Evolutionary conservation across 441 rosid species (phyloP).

Genomic region (Jatropha podagrica): DNA sequence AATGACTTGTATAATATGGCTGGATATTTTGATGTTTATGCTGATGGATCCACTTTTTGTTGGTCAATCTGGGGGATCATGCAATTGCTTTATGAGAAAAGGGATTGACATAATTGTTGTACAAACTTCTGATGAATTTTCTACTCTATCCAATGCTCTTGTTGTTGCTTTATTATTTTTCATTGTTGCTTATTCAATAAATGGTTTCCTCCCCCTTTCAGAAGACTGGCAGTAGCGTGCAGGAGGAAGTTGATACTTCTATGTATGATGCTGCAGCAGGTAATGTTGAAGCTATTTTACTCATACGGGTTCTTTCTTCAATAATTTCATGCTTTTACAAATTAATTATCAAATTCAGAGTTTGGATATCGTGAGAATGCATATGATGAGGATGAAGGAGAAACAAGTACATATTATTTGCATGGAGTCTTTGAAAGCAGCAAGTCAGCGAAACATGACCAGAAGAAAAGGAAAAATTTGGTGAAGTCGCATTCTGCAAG

Average conservation of each 20-base stretch:
- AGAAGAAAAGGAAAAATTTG: slow-evolving; percentile 62
- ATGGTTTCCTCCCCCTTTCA: slow-evolving; percentile 30
- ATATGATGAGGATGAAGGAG: slow-evolving; percentile 91
- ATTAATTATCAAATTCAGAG: slow-evolving; percentile 43
- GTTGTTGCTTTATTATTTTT: neutral
- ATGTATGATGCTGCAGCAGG: slow-evolving; percentile 74
- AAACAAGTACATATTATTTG: slow-evolving; percentile 71
- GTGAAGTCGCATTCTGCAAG: slow-evolving; percentile 54
- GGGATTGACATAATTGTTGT: neutral
- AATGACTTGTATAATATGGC: neutral
- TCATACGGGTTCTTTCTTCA: slow-evolving; percentile 22
- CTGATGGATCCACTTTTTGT: neutral
- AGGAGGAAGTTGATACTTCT: slow-evolving; percentile 89
- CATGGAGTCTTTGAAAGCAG: slow-evolving; percentile 62
- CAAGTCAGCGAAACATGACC: slow-evolving; percentile 54
- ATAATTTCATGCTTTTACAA: slow-evolving; percentile 30
- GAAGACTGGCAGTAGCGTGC: slow-evolving; percentile 76
- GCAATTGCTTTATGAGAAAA: neutral
- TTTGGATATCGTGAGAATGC: slow-evolving; percentile 51
- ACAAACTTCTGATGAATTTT: neutral
- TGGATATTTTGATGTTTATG: neutral
- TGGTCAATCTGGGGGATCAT: neutral
- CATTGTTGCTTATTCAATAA: slow-evolving; percentile 14
- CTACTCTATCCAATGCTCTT: neutral
- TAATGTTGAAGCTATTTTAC: slow-evolving; percentile 30